Evolutionary conservation across 2,329 filamentous ascomycete species (phyloP).

Genomic region (Aureobasidium sp.): DNA sequence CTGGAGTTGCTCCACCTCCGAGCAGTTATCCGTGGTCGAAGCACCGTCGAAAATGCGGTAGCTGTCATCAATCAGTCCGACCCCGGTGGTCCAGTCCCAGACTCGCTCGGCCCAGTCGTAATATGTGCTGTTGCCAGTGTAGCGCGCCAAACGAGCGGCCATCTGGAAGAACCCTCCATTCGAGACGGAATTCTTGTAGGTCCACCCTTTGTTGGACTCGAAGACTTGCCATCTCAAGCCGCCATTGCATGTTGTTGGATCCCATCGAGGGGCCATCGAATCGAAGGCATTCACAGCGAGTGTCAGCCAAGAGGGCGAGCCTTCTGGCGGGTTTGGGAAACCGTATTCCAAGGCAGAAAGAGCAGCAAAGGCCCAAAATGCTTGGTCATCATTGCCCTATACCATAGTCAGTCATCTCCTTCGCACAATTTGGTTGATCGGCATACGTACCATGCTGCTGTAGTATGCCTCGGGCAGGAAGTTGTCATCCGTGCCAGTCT

Average conservation of each 20-base stretch:
- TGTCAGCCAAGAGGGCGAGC: constrained; percentile 62
- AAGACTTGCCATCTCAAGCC: constrained; percentile 85
- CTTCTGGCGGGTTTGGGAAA: constrained; percentile 61
- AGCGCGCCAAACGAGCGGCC: constrained; percentile 46
- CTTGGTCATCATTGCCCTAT: constrained; percentile 51
- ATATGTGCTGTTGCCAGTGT: constrained; percentile 47
- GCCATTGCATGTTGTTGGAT: constrained; percentile 58
- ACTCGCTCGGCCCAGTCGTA: constrained; percentile 50
- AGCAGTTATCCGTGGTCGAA: constrained; percentile 39
- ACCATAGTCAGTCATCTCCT: background rate
- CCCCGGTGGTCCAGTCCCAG: constrained; percentile 32
- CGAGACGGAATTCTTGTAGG: constrained; percentile 76
- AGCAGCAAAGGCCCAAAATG: constrained; percentile 79
- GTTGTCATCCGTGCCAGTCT: constrained; percentile 36
- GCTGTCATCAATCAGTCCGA: constrained; percentile 47
- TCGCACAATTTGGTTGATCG: no score
- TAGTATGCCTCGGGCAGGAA: constrained; percentile 35
- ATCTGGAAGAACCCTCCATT: constrained; percentile 82
- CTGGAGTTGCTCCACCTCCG: constrained; percentile 37
- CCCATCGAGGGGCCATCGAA: constrained; percentile 66
- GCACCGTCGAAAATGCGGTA: constrained; percentile 42
- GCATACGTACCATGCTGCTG: constrained; percentile 21
- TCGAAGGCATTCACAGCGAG: constrained; percentile 75
- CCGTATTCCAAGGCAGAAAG: constrained; percentile 72
- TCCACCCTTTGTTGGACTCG: constrained; percentile 58